Conservation (phyloP, 179 eudicot genomes). For the Silene vulgaris region DNA sequence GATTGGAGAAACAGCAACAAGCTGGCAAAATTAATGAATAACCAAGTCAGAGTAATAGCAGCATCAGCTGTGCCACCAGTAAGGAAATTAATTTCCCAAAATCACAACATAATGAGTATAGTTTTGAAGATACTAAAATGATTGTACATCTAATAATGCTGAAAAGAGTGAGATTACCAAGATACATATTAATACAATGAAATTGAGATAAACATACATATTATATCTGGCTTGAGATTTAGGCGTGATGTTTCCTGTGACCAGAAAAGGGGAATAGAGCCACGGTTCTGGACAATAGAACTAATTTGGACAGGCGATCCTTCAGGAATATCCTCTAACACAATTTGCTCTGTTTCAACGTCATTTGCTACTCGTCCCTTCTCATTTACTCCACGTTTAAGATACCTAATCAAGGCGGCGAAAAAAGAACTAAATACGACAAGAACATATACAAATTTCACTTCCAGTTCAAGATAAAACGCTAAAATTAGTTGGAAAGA, state of each 20-base stretch:
- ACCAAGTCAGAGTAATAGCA: not conserved
- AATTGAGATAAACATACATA: slow-evolving; percentile 47
- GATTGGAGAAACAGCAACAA: not conserved
- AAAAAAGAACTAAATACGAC: not conserved
- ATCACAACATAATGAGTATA: not conserved
- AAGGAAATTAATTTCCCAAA: slow-evolving; percentile 3
- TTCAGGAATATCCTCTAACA: slow-evolving; percentile 76
- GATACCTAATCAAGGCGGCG: slow-evolving; percentile 43
- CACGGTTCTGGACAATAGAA: slow-evolving; percentile 93
- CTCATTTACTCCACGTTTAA: slow-evolving; percentile 93
- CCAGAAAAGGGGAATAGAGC: slow-evolving; percentile 98
- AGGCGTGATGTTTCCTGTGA: slow-evolving; percentile 95
- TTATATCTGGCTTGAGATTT: slow-evolving; percentile 83
- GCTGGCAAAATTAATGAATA: not conserved
- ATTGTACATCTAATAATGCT: not conserved
- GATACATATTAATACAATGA: not conserved
- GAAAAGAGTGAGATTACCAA: not conserved
- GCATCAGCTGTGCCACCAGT: not conserved
- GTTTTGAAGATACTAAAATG: not conserved
- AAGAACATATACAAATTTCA: not conserved
- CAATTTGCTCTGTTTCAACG: slow-evolving; percentile 94
- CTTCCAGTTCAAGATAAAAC: not conserved
- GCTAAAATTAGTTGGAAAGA: not conserved
- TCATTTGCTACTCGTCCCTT: slow-evolving; percentile 96
- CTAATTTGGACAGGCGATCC: slow-evolving; percentile 59